Evolutionary conservation across 2,329 filamentous ascomycete species (phyloP).

Genomic region (Botryosphaeria agaves): DNA sequence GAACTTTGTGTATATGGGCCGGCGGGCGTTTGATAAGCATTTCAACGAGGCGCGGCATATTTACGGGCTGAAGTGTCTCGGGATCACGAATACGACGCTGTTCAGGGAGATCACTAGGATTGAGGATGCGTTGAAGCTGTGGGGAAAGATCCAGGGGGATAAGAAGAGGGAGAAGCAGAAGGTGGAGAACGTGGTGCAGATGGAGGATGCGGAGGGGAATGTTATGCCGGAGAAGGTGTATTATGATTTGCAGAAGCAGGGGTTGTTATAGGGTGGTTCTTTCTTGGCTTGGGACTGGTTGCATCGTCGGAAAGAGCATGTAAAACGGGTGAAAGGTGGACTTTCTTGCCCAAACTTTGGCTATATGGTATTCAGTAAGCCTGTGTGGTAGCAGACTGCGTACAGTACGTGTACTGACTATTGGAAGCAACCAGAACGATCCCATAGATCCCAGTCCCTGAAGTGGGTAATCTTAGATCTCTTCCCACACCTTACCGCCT

Average conservation of each 20-base stretch:
- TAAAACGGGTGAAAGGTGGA: no score
- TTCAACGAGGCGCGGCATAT: conserved; percentile 91
- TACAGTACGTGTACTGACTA: no score
- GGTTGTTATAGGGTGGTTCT: conserved; percentile 66
- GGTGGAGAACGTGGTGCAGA: conserved; percentile 80
- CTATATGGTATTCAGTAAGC: no score
- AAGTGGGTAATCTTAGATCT: no score
- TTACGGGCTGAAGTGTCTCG: conserved; percentile 83
- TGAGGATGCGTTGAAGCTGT: conserved; percentile 70
- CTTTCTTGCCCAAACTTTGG: no score
- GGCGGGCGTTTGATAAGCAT: conserved; percentile 93
- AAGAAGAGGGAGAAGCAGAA: conserved; percentile 60
- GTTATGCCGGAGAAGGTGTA: conserved; percentile 99
- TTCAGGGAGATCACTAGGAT: conserved; percentile 93
- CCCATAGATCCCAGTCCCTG: no score
- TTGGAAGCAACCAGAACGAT: no score
- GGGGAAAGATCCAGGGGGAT: conserved; percentile 84
- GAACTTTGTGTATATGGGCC: conserved; percentile 97
- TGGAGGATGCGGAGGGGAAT: conserved; percentile 95
- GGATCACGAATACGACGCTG: conserved; percentile 76
- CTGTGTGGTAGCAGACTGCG: no score
- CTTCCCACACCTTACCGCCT: no score
- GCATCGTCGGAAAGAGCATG: no score
- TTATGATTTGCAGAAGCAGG: conserved; percentile 84
- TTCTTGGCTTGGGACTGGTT: no score